Conservation (phyloP, 108 stramenopile species). For the Skeletonema grethae region DNA sequence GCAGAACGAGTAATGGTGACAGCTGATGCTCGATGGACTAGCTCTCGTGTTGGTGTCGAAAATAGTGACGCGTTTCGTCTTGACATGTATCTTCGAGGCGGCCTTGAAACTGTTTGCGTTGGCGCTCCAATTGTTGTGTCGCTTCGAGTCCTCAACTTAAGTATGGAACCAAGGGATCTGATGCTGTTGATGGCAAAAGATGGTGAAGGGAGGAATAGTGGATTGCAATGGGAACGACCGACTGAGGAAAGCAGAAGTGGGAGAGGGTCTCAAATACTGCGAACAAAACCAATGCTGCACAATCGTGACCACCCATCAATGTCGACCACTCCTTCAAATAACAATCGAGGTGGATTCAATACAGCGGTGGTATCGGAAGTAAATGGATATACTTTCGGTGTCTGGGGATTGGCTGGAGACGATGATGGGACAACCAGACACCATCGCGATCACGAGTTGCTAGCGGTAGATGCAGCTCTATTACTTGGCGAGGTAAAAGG, state of each 20-base stretch:
- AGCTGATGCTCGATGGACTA: conserved; percentile 77
- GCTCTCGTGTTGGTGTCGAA: conserved; percentile 68
- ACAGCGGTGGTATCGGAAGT: conserved; percentile 74
- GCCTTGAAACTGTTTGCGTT: conserved; percentile 46
- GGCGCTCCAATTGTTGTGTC: conserved; percentile 70
- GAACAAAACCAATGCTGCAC: conserved; percentile 17
- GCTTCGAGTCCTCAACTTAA: conserved; percentile 74
- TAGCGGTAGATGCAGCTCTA: conserved; percentile 81
- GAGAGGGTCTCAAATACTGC: conserved; percentile 2
- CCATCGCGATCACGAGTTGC: conserved; percentile 70
- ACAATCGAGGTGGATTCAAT: conserved; percentile 54
- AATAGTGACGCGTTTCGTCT: conserved; percentile 82
- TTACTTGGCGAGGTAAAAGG: conserved; percentile 77
- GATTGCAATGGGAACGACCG: conserved; percentile 30
- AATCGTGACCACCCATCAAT: conserved; percentile 8
- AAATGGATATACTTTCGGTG: conserved; percentile 79
- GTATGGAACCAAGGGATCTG: conserved; percentile 67
- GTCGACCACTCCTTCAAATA: conserved; percentile 5
- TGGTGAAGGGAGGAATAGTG: conserved; percentile 38
- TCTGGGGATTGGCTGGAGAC: conserved; percentile 71
- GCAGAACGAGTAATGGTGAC: conserved; percentile 58
- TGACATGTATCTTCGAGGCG: conserved; percentile 53
- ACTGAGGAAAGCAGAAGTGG: conserved; percentile 1
- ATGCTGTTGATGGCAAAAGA: conserved; percentile 81
- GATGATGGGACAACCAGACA: conserved; percentile 70